Conservation (phyloP, 108 stramenopile genomes). For the Cylindrotheca closterium region DNA sequence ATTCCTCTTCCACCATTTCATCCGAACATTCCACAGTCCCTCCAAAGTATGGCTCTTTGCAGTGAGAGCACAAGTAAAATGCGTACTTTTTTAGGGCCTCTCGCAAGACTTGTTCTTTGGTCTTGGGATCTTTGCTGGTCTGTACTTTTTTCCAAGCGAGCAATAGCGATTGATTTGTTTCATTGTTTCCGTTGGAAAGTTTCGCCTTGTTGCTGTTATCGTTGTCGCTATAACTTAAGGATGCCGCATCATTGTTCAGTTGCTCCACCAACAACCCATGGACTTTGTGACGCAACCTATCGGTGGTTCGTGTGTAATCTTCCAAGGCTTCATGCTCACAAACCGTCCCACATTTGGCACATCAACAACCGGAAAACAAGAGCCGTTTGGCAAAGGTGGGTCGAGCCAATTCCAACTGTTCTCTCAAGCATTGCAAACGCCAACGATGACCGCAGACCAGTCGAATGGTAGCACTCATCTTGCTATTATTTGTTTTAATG, state of each 20-base stretch:
- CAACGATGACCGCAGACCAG: slow-evolving; percentile 61
- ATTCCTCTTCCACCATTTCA: neutral
- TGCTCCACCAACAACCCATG: slow-evolving; percentile 52
- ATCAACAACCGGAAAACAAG: slow-evolving; percentile 61
- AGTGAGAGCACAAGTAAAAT: slow-evolving; percentile 61
- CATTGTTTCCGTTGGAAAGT: slow-evolving; percentile 15
- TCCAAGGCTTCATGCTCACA: slow-evolving; percentile 50
- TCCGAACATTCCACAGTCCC: slow-evolving; percentile 73
- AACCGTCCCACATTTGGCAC: slow-evolving; percentile 59
- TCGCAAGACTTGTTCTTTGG: slow-evolving; percentile 19
- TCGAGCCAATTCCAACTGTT: slow-evolving; percentile 52
- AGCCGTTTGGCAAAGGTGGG: slow-evolving; percentile 44
- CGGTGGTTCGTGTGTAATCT: slow-evolving; percentile 54
- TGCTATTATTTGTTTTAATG: too few relatives aligned
- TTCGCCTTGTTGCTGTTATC: neutral
- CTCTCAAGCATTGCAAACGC: slow-evolving; percentile 46
- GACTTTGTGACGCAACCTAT: slow-evolving; percentile 53
- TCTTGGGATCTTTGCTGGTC: neutral
- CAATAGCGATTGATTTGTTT: neutral
- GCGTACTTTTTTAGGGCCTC: slow-evolving; percentile 53
- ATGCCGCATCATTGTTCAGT: slow-evolving; percentile 38
- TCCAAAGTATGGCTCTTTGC: slow-evolving; percentile 72
- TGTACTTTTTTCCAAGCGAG: neutral
- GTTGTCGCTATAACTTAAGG: slow-evolving; percentile 27
- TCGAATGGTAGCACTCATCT: too few relatives aligned